Conservation (phyloP, 257 asterid species). For the Solanum pimpinellifolium region DNA sequence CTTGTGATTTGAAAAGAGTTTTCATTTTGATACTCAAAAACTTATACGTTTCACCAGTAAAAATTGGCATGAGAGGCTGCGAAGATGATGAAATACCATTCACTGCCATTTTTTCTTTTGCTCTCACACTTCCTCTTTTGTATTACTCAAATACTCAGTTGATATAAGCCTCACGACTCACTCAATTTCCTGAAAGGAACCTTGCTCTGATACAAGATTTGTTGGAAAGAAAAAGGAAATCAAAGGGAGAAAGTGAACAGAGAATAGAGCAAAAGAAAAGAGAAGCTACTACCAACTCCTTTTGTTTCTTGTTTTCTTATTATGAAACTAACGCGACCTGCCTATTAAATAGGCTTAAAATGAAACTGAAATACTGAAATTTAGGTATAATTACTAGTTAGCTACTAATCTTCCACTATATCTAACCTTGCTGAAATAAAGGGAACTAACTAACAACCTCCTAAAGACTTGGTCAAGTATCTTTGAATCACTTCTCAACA, state of each 20-base stretch:
- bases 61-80: background rate
- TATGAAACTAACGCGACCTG: no score
- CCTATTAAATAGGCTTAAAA: no score
- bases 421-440: no score
- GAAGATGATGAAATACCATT: background rate
- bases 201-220: background rate
- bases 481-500: no score
- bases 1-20: background rate
- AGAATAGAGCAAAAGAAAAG: background rate
- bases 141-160: no score
- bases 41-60: background rate
- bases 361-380: no score
- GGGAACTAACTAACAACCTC: no score
- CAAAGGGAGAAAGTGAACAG: background rate
- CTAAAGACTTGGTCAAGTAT: no score
- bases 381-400: no score
- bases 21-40: background rate
- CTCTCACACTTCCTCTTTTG: no score
- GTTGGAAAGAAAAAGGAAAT: background rate
- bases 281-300: background rate
- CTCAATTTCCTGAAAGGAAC: background rate
- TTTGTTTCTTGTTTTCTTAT: no score
- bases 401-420: no score
- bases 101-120: background rate
- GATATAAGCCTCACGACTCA: background rate